Evolutionary conservation across 306 rosid genomes (phyloP), one percentile per base, ranked within the genome.

Genomic region (Lagenaria siceraria): DNA sequence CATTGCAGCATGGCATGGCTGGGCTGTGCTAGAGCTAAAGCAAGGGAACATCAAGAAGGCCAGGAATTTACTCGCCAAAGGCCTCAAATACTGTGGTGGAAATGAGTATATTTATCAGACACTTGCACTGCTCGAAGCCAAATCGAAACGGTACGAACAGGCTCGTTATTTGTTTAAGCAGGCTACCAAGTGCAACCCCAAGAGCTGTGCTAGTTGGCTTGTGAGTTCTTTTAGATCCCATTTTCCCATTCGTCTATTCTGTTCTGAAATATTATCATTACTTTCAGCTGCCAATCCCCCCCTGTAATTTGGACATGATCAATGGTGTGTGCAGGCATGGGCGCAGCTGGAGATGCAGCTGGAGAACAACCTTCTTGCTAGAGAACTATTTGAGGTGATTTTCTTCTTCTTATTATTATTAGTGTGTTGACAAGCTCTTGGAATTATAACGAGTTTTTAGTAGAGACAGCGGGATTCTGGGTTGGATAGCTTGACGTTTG

Each of bases 1-100:
- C 69, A 87, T 90, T 75, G 98, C 98, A n/a, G 97, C 97, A 62
- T 95, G 98, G 98, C 98, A 95, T 83, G 98, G 97, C 52, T 95
- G 98, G 98, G 98, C 97, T 70, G 87, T 87, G 82, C 87, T 95
- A 24, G 98, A 95, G 90, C 85, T 95, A 40, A 87, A 89, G 75
- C 98, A 95, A 52, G 97, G 98, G 66, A 95, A 90, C 79, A 76
- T 90, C 52, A 86, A 82, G 77, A 95, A 90, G 83, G 98, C 97
- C 35, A 92, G 98, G 83, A 83, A 74, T 65, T 78, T 95, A 66
- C 96, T 95, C 15, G 94, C 88, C 19, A 92, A 87, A 82, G 98
- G 93, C 82, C 88, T 95, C 77, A 83, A 87, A 61, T 79, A 87
- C 78, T 87, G 98, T 71, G 96, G 96, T 60, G 92, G 87, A 64